phyloP scores from a whole-genome alignment of 2,329 filamentous ascomycete genomes.

The Trichocomaceae sp. region DNA sequence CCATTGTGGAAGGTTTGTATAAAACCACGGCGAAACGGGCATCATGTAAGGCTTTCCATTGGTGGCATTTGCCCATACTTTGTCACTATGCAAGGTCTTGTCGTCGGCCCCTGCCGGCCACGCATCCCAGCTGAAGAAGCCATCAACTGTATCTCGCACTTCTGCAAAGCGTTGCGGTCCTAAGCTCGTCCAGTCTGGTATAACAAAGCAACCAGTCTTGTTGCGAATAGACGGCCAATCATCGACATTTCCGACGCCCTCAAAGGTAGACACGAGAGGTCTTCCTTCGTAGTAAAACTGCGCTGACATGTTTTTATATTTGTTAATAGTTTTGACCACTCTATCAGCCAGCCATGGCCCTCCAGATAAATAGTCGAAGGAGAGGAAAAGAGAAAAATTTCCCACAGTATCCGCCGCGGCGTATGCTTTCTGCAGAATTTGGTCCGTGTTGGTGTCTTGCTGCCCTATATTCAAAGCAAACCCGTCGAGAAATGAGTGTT shows the following conservation, averaged over 20 bases:
- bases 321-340: constrained; percentile 22
- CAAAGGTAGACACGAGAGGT: constrained; percentile 40
- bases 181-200: constrained; percentile 42
- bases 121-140: constrained; percentile 39
- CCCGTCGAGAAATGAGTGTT: constrained; percentile 34
- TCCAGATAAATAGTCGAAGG: constrained; percentile 32
- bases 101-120: constrained; percentile 36
- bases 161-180: constrained; percentile 23
- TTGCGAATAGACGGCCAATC: constrained; percentile 34
- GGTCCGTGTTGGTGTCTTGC: constrained; percentile 20
- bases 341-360: constrained; percentile 26
- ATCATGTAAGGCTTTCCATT: constrained; percentile 44
- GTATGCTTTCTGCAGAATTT: constrained; percentile 21
- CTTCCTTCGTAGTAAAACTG: constrained; percentile 25
- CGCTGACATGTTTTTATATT: constrained; percentile 20
- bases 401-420: constrained; percentile 20
- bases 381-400: constrained; percentile 31
- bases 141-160: constrained; percentile 30
- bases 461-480: constrained; percentile 37
- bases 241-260: constrained; percentile 36
- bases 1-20: constrained; percentile 51
- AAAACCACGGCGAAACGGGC: constrained; percentile 53
- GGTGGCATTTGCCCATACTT: constrained; percentile 34
- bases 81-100: constrained; percentile 33
- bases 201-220: constrained; percentile 35